Evolutionary conservation across 257 asterid genomes (phyloP), one percentile per base, ranked within the genome.

Genomic region (Pogostemon cablin): DNA sequence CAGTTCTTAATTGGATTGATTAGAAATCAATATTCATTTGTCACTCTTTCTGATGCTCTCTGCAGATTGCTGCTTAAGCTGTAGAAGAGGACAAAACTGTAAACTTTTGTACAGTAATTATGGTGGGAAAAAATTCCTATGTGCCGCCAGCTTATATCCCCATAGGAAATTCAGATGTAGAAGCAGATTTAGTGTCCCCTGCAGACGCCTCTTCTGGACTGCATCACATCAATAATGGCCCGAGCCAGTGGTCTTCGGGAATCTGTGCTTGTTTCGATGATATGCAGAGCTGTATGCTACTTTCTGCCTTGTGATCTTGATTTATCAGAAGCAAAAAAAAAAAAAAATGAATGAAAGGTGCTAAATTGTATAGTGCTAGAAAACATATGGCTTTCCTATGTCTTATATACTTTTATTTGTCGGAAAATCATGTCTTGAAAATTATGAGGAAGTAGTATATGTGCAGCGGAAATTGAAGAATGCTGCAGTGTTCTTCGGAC

Each of bases 251-350:
- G 98, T 83, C 95, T 62, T 92, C 98, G 2, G 98, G 98, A 85
- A 92, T 92, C 74, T 92, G 98, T 83, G 98, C 98, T 79, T 92
- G 98, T 80, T 92, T 80, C 61, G 98, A 92, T 81, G 96, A 92
- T 80, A 83, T 87, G 84, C 96, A 84, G 85, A 92, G 98, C 88
- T 92, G 98, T 92, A 85, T 71, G 96, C 83, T 78, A 75, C 87
- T 84, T 81, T 81, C 81, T 86, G 85, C 82, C 83, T 77, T 63
- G 81, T 81, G 82, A 75, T 82, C 82, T 84, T 87, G 85, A 84
- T 84, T 86, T 79, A 69, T 82, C 83, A 67, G 85, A 86, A 80
- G 81, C 83, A 83, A 78, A 78, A 17, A 20, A 20, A 20, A n/a
- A 20, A 20, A 20, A 83, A 82, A 70, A 73, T 80, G 81, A 78